Conservation (phyloP, 2,329 filamentous ascomycete species). For the Magnaporthiopsis rhizophila region DNA sequence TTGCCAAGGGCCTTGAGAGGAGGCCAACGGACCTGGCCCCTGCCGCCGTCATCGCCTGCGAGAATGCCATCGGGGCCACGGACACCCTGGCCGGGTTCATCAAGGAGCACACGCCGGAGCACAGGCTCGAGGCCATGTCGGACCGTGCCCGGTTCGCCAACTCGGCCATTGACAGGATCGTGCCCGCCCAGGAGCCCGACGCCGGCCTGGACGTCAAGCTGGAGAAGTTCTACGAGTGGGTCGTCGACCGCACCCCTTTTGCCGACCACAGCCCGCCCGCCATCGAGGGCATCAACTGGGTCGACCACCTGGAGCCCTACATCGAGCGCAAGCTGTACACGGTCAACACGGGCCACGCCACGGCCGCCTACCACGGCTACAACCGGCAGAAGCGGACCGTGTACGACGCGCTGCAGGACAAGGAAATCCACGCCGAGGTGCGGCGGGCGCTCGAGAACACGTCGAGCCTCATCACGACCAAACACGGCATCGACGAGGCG, state of each 20-base stretch:
- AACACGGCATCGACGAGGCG: conserved; percentile 68
- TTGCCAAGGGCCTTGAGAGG: conserved; percentile 84
- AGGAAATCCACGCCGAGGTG: conserved; percentile 72
- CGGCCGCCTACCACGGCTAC: conserved; percentile 92
- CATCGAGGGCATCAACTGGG: conserved; percentile 49
- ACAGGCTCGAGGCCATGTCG: conserved; percentile 60
- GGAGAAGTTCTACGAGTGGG: conserved; percentile 99
- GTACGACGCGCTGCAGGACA: conserved; percentile 78
- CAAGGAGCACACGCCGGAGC: conserved; percentile 63
- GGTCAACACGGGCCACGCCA: conserved; percentile 96
- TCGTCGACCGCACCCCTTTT: conserved; percentile 63
- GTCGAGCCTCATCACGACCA: conserved; percentile 73
- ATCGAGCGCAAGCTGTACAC: conserved; percentile 84
- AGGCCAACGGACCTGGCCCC: conserved; percentile 60
- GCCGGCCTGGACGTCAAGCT: conserved; percentile 86
- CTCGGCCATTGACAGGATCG: conserved; percentile 96
- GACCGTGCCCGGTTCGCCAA: conserved; percentile 86
- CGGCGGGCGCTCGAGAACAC: conserved; percentile 78
- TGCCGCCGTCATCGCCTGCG: conserved; percentile 89
- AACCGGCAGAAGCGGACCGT: conserved; percentile 79
- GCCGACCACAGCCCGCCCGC: conserved; percentile 8
- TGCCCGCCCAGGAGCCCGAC: conserved; percentile 76
- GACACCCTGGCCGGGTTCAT: conserved; percentile 79
- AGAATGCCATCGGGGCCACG: conserved; percentile 94
- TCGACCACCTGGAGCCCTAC: conserved; percentile 12